A percentile compares a stretch with the other conserved stretches of the same genome.
These are phyloP conservation scores for Phytophthora pini DNA, from an alignment of 352 stramenopile genomes.

Conservation along the genomic window DNA sequence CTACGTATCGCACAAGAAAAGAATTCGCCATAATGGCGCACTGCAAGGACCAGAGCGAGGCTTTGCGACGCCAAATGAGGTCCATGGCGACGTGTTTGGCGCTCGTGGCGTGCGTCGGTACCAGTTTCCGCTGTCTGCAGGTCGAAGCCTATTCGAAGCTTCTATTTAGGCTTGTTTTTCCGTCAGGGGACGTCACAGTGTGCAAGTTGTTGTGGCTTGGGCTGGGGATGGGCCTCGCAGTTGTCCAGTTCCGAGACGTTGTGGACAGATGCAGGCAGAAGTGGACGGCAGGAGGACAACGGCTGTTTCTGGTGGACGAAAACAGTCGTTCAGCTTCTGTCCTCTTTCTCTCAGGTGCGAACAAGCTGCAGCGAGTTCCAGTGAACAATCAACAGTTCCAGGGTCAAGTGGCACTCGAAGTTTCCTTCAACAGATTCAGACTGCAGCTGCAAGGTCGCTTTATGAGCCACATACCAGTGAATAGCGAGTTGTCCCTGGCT, in stretches of 20 bases:
- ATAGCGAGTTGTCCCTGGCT: constrained; percentile 54
- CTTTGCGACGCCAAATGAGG: constrained; percentile 11
- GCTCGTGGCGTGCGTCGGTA: constrained; percentile 9
- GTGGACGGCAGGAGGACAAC: neutral
- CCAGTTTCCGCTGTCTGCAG: constrained; percentile 7
- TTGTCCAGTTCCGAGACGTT: constrained; percentile 36
- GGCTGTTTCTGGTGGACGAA: constrained; percentile 26
- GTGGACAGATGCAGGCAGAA: constrained; percentile 9
- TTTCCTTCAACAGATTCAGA: constrained; percentile 15
- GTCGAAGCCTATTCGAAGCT: neutral
- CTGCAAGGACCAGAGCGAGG: neutral
- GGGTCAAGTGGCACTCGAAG: constrained; percentile 18
- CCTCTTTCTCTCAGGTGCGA: neutral
- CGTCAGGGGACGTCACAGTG: constrained; percentile 54
- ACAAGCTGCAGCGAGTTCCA: neutral
- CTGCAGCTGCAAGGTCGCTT: constrained; percentile 75
- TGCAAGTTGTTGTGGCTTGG: constrained; percentile 48
- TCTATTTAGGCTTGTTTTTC: constrained; percentile 45
- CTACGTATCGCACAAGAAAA: neutral
- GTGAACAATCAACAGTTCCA: constrained; percentile 31
- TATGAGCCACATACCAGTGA: constrained; percentile 40
- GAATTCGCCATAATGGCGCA: constrained; percentile 2
- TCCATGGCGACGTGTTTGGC: constrained; percentile 11
- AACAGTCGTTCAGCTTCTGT: neutral
- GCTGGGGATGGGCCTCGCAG: constrained; percentile 44